Evolutionary conservation across 2,329 filamentous ascomycete species (phyloP), one percentile per base, ranked within the genome.

Genomic region (Endocalyx cinctus): DNA sequence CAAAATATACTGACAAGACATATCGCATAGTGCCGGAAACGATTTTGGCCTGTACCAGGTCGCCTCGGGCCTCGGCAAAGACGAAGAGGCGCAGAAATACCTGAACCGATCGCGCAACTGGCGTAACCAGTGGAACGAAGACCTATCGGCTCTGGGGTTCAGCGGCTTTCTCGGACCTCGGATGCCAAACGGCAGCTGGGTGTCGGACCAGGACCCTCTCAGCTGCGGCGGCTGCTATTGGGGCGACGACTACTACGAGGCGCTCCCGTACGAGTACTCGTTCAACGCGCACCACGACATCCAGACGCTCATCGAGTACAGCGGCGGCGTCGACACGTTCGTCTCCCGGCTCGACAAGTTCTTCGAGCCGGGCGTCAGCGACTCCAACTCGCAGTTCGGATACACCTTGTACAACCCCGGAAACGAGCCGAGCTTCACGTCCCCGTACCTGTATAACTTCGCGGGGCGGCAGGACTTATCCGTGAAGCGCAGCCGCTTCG

Each of bases 201-300:
- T 62, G 7, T n/a, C n/a, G n/a, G 45, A 60, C 1, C 76, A 79
- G 38, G 68, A 83, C 48, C 77, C 79, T 1, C 51, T 79, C 12
- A 58, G 54, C 17, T 82, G 79, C 43, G 74, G 70, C 6, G 76
- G 75, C 2, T 84, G 80, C 57, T 83, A 84, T 56, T 84, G 80
- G 79, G 64, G 59, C 3, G 73, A 80, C 46, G 60, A 65, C 11
- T 77, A 71, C 51, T 82, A 82, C 49, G 67, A 83, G 53, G 78
- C 64, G 8, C 66, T 71, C 7, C 72, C 78, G 0, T 81, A 76
- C 67, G 75, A 79, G 34, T 84, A 84, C 58, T 77, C 72, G 5
- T 79, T 82, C 65, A 80, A 79, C 38, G 73, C 77, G n/a, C 72
- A 81, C 30, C 81, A 85, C 54, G 81, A 86, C 53, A 63, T 82